A percentile compares a stretch with the other conserved stretches of the same genome.
Conservation (phyloP, 164 flowering plant species). For the Tinospora cordifolia region DNA sequence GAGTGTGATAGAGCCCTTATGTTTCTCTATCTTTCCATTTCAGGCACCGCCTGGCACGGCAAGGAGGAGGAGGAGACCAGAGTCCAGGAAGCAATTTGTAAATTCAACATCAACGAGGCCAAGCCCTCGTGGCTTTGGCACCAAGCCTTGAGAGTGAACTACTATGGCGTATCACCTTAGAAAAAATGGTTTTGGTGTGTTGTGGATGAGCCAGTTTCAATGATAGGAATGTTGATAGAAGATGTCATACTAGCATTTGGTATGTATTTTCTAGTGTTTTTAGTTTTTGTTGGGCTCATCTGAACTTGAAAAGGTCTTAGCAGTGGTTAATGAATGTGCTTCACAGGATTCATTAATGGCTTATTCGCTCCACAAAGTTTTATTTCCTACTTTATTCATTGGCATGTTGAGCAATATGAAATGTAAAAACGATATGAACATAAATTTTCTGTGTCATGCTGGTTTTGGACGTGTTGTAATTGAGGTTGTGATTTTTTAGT, state of each 20-base stretch:
- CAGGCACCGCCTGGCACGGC: constrained; percentile 91
- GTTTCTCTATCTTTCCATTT: neutral
- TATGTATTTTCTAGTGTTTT: neutral
- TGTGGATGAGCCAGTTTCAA: neutral
- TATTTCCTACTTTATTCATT: too few species aligned
- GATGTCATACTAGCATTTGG: neutral
- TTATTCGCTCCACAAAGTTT: neutral
- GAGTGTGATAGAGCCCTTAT: neutral
- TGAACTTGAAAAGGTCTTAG: neutral
- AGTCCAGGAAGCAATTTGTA: constrained; percentile 53
- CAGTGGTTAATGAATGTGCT: neutral
- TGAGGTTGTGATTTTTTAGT: too few species aligned
- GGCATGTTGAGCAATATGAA: too few species aligned
- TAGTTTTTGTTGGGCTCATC: neutral
- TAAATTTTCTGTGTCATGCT: too few species aligned
- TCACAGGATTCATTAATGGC: neutral
- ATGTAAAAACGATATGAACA: too few species aligned
- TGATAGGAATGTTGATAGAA: neutral
- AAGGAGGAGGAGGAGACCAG: constrained; percentile 62
- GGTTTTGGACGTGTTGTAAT: too few species aligned
- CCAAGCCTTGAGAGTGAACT: constrained; percentile 29
- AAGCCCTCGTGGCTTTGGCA: constrained; percentile 77
- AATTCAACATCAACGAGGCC: constrained; percentile 52
- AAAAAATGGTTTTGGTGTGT: neutral
- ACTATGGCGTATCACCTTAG: neutral